Base-by-base conservation (phyloP, 306 rosid species). In the Vigna hirtella region DNA sequence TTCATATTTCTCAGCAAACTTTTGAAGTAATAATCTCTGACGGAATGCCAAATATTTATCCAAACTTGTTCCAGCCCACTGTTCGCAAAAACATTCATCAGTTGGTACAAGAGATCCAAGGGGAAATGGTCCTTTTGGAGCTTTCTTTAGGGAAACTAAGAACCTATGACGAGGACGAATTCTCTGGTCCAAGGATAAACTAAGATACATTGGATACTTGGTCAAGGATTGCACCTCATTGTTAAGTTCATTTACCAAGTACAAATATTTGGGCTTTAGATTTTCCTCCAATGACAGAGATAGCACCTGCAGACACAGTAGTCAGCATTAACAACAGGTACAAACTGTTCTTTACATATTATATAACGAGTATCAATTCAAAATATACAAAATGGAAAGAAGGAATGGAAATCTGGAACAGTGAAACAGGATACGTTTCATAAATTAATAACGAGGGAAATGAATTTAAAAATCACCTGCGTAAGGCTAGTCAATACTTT, bases 141-240 rank as follows among this genome's bases (percentile, higher is more conserved):
- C 98, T 89, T 93, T 96, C 97, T 96, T 93, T 38, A 96, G 88
- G 17, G 88, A 84, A 84, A 96, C 97, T 82, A 96, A 83, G 87
- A 93, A 96, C 83, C 85, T 86, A 77, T 96, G 98, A 63, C 99
- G 99, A 70, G 99, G 99, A 32, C 99, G 99, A 57, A 96, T 96
- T 89, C 99, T 90, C 87, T 96, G 97, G 72, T 96, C 97, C 77
- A 96, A 85, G 50, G 99, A 93, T 85, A 96, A 85, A 89, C 98
- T 96, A 66, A 96, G 88, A 82, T 96, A 96, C 91, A 83, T 90
- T 0, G 99, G 99, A 83, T 96, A 96, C 81, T 93, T 96, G 80
- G 97, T 93, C 97, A 96, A 85, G 66, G 96, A 89, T 17, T 87
- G 81, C 62, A 91, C 99, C 84, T 96, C 99, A 66, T 96, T 96